phyloP scores from a whole-genome alignment of 225 moss, liverwort and hornwort genomes.

The Lunularia cruciata region DNA sequence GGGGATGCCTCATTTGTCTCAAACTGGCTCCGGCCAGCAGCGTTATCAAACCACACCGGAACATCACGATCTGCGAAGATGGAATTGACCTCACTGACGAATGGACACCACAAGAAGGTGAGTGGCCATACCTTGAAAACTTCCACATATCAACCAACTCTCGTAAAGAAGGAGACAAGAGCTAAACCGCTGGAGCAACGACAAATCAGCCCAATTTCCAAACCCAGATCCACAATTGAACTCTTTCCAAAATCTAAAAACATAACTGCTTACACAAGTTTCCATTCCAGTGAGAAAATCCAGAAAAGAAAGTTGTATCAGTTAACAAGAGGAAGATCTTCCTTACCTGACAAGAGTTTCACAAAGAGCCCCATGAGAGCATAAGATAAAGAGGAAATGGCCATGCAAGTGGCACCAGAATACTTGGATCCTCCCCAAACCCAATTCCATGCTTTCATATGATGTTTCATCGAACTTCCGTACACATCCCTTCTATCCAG shows the following conservation, averaged over 20 bases:
- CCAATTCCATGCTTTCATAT: constrained; percentile 38
- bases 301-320: too few species aligned
- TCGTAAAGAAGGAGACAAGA: too few species aligned
- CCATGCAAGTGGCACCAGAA: constrained; percentile 70
- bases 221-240: too few species aligned
- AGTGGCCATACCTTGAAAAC: constrained; percentile 13
- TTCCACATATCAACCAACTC: not conserved
- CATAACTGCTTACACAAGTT: too few species aligned
- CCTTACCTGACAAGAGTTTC: constrained; percentile 61
- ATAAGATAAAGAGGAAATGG: constrained; percentile 66
- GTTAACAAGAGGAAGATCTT: not conserved
- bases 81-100: constrained; percentile 61
- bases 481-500: constrained; percentile 18
- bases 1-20: constrained; percentile 64
- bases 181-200: too few species aligned
- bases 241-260: too few species aligned
- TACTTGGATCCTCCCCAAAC: constrained; percentile 69
- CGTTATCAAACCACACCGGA: constrained; percentile 60
- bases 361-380: constrained; percentile 80
- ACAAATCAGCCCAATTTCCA: too few species aligned
- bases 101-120: constrained; percentile 19
- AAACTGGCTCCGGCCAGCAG: constrained; percentile 61
- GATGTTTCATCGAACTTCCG: constrained; percentile 12
- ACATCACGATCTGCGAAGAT: constrained; percentile 74
- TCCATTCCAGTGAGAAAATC: too few species aligned